Base-by-base conservation (phyloP, 208 protist species). In the Sergeia podlipaevii region DNA sequence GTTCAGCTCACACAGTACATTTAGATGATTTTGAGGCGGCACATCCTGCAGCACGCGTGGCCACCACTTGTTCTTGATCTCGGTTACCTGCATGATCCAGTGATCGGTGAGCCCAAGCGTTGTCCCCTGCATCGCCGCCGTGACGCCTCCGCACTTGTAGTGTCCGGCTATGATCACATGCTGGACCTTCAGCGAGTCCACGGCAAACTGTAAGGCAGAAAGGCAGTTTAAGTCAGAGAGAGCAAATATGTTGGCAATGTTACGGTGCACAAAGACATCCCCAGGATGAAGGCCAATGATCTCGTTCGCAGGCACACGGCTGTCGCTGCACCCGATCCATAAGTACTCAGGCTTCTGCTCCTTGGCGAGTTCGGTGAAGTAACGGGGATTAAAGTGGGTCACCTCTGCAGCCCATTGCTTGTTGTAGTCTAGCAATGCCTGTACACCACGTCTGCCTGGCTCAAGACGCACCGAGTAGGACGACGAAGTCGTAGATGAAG, bases 111-210 rank as follows among this genome's bases (percentile, higher is more conserved):
- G 61, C 8, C 67, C 67, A 6, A 74, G 27, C 27, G 53, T 42
- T 10, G 21, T 42, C 1, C 34, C 55, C 11, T 64, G 17, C 21
- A 74, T 46, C 33, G 65, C 56, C 20, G 65, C 65, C 45, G 32
- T 81, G 7, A 95, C 85, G 42, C 81, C 90, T 44, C 90, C 90
- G 70, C 90, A 96, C 4, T 60, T 49, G 50, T 90, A 89, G 62
- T 96, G 90, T 8, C 87, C 87, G 33, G 70, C 77, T 4, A 96
- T 71, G 53, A 95, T 89, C 18, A 96, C 76, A 32, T 95, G 85
- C 41, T 87, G 53, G 4, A 87, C 81, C 37, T 86, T 65, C 6
- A 96, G 63, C 4, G 87, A 63, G 8, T 90, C 80, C 4, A 96
- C 76, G 11, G 88, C 90, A 52, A 85, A 96, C 45, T 93, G 76